A percentile compares a stretch with the other conserved stretches of the same genome.
Conservation (phyloP, 306 rosid species). For the Vigna trinervia region DNA sequence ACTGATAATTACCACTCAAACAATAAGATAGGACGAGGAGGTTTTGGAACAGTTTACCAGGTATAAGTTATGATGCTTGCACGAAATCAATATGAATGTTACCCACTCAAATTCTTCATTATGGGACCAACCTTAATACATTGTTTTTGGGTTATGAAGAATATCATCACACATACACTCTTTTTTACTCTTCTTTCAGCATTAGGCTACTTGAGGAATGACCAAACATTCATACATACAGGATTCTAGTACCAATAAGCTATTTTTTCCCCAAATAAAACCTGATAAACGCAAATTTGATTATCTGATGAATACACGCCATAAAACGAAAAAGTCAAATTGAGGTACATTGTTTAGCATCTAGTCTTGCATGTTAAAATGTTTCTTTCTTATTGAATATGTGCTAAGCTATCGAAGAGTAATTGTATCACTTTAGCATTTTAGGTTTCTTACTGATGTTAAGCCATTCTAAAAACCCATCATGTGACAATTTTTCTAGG, state of each 20-base stretch:
- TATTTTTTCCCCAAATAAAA: too few species aligned
- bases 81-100: conserved; percentile 19
- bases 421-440: conserved; percentile 32
- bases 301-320: too few species aligned
- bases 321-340: too few species aligned
- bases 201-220: not conserved
- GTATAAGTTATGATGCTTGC: conserved; percentile 49
- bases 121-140: not conserved
- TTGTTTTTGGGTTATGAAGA: not conserved
- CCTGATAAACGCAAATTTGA: too few species aligned
- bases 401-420: not conserved
- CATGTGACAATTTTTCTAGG: conserved; percentile 61
- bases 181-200: not conserved
- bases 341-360: too few species aligned
- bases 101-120: conserved; percentile 12
- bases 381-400: too few species aligned
- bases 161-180: not conserved
- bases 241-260: too few species aligned
- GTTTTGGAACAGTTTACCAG: conserved; percentile 93
- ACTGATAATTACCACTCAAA: conserved; percentile 71
- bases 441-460: conserved; percentile 4
- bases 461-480: conserved; percentile 17
- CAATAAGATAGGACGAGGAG: conserved; percentile 87
- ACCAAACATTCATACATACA: not conserved
- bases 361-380: too few species aligned